These are phyloP conservation scores for Hondaea fermentalgiana DNA, from an alignment of 108 stramenopile genomes.

Conservation along the genomic window DNA sequence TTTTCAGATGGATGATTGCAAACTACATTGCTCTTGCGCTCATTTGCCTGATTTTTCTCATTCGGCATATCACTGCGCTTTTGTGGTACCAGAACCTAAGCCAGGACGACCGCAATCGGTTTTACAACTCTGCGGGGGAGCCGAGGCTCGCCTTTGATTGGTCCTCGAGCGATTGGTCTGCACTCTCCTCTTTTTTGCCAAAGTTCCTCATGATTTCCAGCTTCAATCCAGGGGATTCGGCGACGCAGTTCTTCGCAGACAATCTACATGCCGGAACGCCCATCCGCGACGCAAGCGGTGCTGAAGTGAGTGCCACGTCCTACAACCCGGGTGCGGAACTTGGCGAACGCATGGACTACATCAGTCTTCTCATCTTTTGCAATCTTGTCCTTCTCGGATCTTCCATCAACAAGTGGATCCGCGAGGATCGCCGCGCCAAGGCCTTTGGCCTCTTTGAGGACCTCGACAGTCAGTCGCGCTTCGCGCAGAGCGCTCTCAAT, in stretches of 20 bases:
- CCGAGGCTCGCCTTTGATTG: neutral
- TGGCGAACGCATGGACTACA: conserved; percentile 16
- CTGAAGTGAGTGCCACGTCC: neutral
- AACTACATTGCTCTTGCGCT: neutral
- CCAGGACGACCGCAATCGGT: neutral
- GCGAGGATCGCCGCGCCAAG: neutral
- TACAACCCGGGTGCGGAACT: neutral
- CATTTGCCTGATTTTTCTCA: neutral
- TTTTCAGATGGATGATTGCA: neutral
- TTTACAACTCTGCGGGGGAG: neutral
- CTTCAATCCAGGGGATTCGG: neutral
- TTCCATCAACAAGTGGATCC: neutral
- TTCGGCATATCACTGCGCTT: neutral
- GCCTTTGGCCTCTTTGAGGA: conserved; percentile 16
- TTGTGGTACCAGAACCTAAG: neutral
- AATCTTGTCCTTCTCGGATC: neutral
- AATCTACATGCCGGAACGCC: neutral
- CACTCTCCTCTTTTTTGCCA: neutral
- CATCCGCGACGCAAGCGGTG: neutral
- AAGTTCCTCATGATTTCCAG: neutral
- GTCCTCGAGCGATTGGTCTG: neutral
- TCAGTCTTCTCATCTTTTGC: neutral
- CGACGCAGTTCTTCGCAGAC: neutral
- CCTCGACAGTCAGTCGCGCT: neutral
- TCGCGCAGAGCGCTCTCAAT: neutral